Base-by-base conservation (phyloP, 768 basidiomycete species). In the Lactarius quietus region DNA sequence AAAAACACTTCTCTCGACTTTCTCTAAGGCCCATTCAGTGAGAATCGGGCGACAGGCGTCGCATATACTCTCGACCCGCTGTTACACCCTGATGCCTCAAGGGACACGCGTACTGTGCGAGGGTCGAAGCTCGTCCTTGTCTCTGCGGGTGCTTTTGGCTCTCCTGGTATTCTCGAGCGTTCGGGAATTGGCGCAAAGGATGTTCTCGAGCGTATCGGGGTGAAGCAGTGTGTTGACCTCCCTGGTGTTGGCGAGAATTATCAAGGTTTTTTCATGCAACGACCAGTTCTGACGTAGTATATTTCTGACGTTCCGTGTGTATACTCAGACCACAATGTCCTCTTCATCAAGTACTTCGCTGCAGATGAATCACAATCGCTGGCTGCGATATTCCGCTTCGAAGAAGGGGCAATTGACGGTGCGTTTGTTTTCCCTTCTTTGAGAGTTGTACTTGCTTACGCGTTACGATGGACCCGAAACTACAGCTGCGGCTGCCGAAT, bases 231-330 rank as follows among this genome's bases (percentile, higher is more conserved):
- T 12, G 36, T 12, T 10, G 12, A 36, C 36, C 73, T 79, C 10
- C 78, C 78, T 10, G 75, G 75, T 45, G 80, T 81, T 55, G 78
- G 79, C 17, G 73, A 76, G 62, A 77, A 78, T 62, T 79, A 76
- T 43, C 73, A 75, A 61, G 78, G 79, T 77, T 52, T 38, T 5
- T 62, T 55, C 17, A 23, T 28, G 43, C 28, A 26, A 18, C 14
- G 10, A 36, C 14, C 18, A 23, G 10, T n/a, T 17, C 23, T 10
- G 7, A 12, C 17, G 39, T 26, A n/a, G 3, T 33, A 4, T 18
- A 39, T 28, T 48, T 17, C 57, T 45, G 17, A 10, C 12, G 64
- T n/a, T 61, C 4, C 1, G 3, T 3, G 39, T 39, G 14, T 18
- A n/a, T 29, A 0, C 6, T 3, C 36, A 72, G 71, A 45, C 33